A percentile compares a stretch with the other conserved stretches of the same genome.
These are phyloP conservation scores for Blastocladiella emersonii DNA, from an alignment of 371 early-diverging fungal species.

Conservation along the genomic window DNA sequence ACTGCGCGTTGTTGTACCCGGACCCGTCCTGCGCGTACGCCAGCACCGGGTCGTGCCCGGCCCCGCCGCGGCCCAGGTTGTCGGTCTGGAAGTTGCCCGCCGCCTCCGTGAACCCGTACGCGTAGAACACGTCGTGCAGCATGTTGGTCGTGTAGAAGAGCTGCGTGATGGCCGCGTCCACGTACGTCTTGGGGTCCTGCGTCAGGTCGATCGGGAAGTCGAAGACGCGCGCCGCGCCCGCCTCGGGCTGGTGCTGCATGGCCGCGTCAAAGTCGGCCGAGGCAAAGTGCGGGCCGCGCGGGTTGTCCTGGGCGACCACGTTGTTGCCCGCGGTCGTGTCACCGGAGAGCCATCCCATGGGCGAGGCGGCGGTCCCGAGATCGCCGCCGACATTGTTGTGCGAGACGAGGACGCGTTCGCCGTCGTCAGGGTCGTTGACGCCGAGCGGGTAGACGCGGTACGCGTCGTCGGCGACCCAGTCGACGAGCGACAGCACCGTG, in stretches of 20 bases:
- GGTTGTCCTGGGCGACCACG: slow-evolving; percentile 59
- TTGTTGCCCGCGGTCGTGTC: slow-evolving; percentile 75
- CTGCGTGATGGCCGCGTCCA: slow-evolving; percentile 81
- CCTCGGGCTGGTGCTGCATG: too few species aligned
- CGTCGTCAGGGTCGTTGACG: slow-evolving; percentile 66
- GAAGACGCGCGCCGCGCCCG: slow-evolving; percentile 21
- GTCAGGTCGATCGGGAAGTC: slow-evolving; percentile 60
- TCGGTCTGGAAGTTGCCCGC: slow-evolving; percentile 32
- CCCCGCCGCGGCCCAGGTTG: slow-evolving; percentile 15
- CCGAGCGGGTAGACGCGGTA: slow-evolving; percentile 79
- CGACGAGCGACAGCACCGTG: slow-evolving; percentile 53
- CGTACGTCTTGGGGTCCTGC: slow-evolving; percentile 51
- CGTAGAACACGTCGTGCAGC: slow-evolving; percentile 24
- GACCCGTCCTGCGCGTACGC: slow-evolving; percentile 92
- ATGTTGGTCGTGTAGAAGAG: slow-evolving; percentile 51
- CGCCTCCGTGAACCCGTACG: slow-evolving; percentile 28
- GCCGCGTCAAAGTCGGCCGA: slow-evolving; percentile 87
- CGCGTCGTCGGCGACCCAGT: slow-evolving; percentile 73
- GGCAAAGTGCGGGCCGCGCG: slow-evolving; percentile 54
- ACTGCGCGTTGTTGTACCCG: slow-evolving; percentile 81
- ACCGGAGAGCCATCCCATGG: slow-evolving; percentile 67
- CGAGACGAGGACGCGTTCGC: slow-evolving; percentile 33
- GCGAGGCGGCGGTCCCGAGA: slow-evolving; percentile 68
- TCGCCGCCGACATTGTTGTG: slow-evolving; percentile 50
- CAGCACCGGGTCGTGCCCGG: slow-evolving; percentile 43